These are phyloP conservation scores for Pseudogymnoascus sp. DNA, from an alignment of 2,329 filamentous ascomycete genomes.

Conservation along the genomic window DNA sequence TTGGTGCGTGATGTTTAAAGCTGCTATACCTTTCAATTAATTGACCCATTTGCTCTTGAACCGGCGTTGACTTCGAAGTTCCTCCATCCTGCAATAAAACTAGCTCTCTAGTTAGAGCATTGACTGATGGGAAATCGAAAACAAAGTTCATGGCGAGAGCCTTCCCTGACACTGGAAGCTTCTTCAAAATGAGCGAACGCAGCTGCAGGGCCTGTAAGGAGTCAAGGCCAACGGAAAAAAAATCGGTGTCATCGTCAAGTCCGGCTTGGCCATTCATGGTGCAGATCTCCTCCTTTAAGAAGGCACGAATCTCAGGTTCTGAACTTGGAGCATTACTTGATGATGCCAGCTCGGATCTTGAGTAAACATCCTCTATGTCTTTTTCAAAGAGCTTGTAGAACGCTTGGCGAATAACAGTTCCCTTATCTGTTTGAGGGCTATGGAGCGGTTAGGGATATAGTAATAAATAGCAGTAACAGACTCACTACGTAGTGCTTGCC, in stretches of 20 bases:
- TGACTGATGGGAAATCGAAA: slow-evolving; percentile 47
- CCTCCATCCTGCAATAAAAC: slow-evolving; percentile 27
- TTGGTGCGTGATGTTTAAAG: slow-evolving; percentile 26
- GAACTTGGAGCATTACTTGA: slow-evolving; percentile 10
- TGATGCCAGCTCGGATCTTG: slow-evolving; percentile 20
- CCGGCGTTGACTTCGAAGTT: neutral
- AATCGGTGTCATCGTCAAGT: slow-evolving; percentile 39
- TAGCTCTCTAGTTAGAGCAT: slow-evolving; percentile 37
- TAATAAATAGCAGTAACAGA: slow-evolving; percentile 26
- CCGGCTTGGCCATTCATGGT: slow-evolving; percentile 8
- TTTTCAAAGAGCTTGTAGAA: slow-evolving; percentile 37
- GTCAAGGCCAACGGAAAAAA: slow-evolving; percentile 51
- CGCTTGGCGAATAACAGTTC: slow-evolving; percentile 42
- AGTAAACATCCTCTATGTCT: slow-evolving; percentile 36
- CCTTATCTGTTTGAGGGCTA: slow-evolving; percentile 34
- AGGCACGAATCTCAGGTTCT: slow-evolving; percentile 9
- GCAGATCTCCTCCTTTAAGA: slow-evolving; percentile 22
- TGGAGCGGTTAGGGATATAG: slow-evolving; percentile 30
- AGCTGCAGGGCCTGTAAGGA: slow-evolving; percentile 50
- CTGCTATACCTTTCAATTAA: slow-evolving; percentile 38
- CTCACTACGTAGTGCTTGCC: neutral
- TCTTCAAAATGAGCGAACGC: slow-evolving; percentile 42
- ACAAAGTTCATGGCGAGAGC: slow-evolving; percentile 46
- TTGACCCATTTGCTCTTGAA: slow-evolving; percentile 33
- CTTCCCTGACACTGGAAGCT: slow-evolving; percentile 40